phyloP scores from a whole-genome alignment of 306 rosid genomes.

The Mimosa bimucronata region DNA sequence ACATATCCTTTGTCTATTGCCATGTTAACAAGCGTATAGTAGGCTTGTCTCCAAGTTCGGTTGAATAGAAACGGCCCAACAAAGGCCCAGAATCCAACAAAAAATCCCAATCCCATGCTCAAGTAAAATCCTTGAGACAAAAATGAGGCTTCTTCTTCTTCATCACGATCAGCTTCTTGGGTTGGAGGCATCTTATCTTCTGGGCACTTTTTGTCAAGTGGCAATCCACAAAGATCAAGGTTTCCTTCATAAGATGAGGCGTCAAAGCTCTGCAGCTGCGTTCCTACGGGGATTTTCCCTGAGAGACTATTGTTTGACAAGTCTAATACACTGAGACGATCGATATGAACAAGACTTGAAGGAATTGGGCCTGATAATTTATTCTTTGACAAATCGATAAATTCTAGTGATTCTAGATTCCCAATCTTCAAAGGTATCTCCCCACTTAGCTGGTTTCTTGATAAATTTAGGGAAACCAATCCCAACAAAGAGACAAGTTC shows the following conservation, averaged over 20 bases:
- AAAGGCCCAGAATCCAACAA: slow-evolving; percentile 2
- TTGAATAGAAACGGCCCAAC: neutral
- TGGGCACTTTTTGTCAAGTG: neutral
- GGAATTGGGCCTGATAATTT: slow-evolving; percentile 20
- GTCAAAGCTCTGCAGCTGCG: slow-evolving; percentile 18
- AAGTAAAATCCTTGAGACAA: neutral
- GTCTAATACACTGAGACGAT: slow-evolving; percentile 8
- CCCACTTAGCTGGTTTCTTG: slow-evolving; percentile 18
- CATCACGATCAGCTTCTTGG: neutral
- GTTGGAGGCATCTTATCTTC: neutral
- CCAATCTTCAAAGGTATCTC: slow-evolving; percentile 12
- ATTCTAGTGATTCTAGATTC: slow-evolving; percentile 25
- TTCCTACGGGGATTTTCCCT: slow-evolving; percentile 30
- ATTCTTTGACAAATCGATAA: slow-evolving; percentile 35
- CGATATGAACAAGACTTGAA: neutral
- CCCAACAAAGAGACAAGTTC: slow-evolving; percentile 12
- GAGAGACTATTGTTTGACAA: slow-evolving; percentile 28
- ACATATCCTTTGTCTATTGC: neutral
- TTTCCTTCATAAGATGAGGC: slow-evolving; percentile 16
- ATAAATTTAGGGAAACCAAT: slow-evolving; percentile 24
- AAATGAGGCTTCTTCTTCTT: neutral
- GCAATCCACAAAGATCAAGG: slow-evolving; percentile 11
- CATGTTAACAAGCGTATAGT: neutral
- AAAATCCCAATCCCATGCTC: neutral
- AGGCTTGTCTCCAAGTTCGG: neutral